A percentile compares a stretch with the other conserved stretches of the same genome.
Conservation (phyloP, 257 asterid species). For the Solanum virginianum region DNA sequence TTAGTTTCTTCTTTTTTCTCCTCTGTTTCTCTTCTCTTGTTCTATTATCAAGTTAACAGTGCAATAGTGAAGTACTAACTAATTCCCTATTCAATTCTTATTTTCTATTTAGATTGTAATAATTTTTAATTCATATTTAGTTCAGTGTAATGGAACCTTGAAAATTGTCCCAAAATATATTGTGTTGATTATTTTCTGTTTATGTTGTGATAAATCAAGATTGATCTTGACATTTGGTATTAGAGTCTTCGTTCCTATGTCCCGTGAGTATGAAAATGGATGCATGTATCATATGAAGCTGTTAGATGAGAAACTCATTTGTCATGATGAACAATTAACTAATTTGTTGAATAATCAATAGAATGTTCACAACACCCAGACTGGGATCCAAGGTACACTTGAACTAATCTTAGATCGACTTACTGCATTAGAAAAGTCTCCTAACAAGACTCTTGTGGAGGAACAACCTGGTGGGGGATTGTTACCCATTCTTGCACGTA, state of each 20-base stretch:
- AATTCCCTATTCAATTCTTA: background rate
- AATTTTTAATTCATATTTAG: too few relatives aligned
- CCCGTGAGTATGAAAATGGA: background rate
- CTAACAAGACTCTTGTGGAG: too few relatives aligned
- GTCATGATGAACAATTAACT: background rate
- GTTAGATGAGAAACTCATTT: background rate
- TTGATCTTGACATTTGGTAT: background rate
- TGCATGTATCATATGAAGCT: background rate
- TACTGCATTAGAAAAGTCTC: background rate
- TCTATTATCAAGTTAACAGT: too few relatives aligned
- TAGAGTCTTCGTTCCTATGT: background rate
- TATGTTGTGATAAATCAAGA: background rate
- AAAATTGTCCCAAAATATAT: too few relatives aligned
- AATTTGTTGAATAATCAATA: rapidly evolving
- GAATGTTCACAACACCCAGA: background rate
- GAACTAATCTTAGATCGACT: background rate
- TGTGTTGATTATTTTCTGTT: background rate
- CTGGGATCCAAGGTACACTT: background rate
- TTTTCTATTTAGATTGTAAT: background rate
- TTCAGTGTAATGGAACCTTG: too few relatives aligned
- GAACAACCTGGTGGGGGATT: too few relatives aligned
- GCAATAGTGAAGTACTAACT: background rate
- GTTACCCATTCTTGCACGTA: too few relatives aligned
- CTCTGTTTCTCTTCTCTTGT: background rate
- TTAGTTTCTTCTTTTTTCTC: too few relatives aligned